Evolutionary conservation across 257 asterid genomes (phyloP).

Genomic region (Linderniella brevidens): DNA sequence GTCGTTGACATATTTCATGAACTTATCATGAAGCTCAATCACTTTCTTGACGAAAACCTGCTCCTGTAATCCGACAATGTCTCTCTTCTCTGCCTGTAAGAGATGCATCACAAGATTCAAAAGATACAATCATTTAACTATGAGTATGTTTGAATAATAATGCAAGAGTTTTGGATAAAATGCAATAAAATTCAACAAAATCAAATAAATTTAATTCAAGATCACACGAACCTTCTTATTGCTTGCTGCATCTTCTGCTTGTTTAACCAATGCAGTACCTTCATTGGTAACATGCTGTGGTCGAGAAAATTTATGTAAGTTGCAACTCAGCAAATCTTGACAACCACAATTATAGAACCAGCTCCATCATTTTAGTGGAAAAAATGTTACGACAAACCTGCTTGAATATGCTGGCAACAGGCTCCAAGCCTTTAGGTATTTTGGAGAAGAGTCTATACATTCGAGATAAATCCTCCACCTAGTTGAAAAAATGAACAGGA

Average conservation of each 20-base stretch:
- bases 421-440: conserved; percentile 74
- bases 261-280: conserved; percentile 90
- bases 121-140: conserved; percentile 7
- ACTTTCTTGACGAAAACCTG: conserved; percentile 91
- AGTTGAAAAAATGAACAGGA: conserved; percentile 6
- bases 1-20: conserved; percentile 70
- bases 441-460: conserved; percentile 94
- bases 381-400: conserved; percentile 28
- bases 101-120: conserved; percentile 12
- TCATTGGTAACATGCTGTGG: conserved; percentile 87
- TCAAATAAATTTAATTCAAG: neutral
- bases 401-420: conserved; percentile 52
- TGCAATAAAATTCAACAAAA: too few relatives aligned
- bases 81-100: conserved; percentile 82
- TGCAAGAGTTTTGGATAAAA: too few relatives aligned
- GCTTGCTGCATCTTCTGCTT: conserved; percentile 99
- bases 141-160: too few relatives aligned
- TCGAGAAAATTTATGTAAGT: conserved; percentile 10
- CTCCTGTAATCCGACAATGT: conserved; percentile 79
- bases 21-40: conserved; percentile 88
- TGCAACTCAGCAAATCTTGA: neutral
- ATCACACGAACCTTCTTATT: conserved; percentile 16
- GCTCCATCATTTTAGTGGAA: neutral
- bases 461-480: conserved; percentile 93
- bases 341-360: neutral